Conservation (phyloP, 2,329 filamentous ascomycete species). For the Byssothecium circinans region DNA sequence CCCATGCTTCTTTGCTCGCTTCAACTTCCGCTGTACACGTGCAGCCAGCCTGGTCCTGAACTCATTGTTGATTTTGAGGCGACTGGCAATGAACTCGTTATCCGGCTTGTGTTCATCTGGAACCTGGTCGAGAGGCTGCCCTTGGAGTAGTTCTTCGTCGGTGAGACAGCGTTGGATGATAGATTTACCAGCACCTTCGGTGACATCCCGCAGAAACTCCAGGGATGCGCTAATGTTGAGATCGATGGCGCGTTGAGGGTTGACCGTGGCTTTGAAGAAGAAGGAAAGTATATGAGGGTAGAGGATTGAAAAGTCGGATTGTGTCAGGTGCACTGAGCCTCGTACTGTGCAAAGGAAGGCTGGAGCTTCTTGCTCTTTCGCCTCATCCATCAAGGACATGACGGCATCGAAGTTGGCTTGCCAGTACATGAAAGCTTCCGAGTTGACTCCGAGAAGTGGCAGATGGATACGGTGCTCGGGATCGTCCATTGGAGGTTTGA, state of each 20-base stretch:
- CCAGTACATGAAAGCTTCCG: slow-evolving; percentile 73
- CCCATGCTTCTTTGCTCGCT: slow-evolving; percentile 37
- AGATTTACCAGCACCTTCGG: slow-evolving; percentile 45
- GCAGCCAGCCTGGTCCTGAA: slow-evolving; percentile 54
- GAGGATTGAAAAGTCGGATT: slow-evolving; percentile 67
- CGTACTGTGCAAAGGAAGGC: slow-evolving; percentile 52
- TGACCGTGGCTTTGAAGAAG: slow-evolving; percentile 64
- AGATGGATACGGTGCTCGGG: slow-evolving; percentile 52
- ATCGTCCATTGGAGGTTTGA: slow-evolving; percentile 47
- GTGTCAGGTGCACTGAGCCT: slow-evolving; percentile 66
- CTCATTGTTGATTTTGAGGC: slow-evolving; percentile 62
- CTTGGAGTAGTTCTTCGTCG: slow-evolving; percentile 56
- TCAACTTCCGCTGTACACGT: slow-evolving; percentile 46
- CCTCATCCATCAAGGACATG: slow-evolving; percentile 60
- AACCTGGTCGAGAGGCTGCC: slow-evolving; percentile 50
- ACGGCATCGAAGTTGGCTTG: slow-evolving; percentile 63
- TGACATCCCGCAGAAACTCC: slow-evolving; percentile 61
- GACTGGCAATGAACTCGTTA: slow-evolving; percentile 60
- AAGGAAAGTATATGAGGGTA: slow-evolving; percentile 62
- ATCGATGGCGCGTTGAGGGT: slow-evolving; percentile 63
- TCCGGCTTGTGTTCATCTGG: slow-evolving; percentile 58
- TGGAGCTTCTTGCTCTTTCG: slow-evolving; percentile 50
- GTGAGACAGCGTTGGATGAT: slow-evolving; percentile 56
- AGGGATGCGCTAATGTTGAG: slow-evolving; percentile 64
- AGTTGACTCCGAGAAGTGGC: slow-evolving; percentile 65